Percentiles rank a stretch among this genome's conserved stretches.
phyloP scores from a whole-genome alignment of 1,284 basidiomycete species.

The Microbotryum intermedium region DNA sequence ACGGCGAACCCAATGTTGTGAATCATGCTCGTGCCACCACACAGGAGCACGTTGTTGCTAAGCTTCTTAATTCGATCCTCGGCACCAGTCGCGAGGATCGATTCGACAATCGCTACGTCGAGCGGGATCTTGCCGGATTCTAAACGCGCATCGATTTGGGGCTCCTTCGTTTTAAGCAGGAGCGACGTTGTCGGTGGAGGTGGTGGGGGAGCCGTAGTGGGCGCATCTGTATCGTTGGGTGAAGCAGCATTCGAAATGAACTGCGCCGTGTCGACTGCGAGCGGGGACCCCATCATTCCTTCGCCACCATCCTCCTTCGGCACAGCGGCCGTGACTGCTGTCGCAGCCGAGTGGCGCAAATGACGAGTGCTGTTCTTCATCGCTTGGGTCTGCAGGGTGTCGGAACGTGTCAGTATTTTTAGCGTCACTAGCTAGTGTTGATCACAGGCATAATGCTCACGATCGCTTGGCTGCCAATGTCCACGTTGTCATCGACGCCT shows the following conservation, averaged over 20 bases:
- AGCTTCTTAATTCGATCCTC: constrained; percentile 84
- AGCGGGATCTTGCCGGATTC: constrained; percentile 87
- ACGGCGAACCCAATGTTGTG: constrained; percentile 72
- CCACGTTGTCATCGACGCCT: constrained; percentile 39
- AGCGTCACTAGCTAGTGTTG: background rate
- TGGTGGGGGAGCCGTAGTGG: constrained; percentile 20
- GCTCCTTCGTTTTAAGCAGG: background rate
- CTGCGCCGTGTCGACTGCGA: too few relatives aligned
- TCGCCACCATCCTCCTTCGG: too few relatives aligned
- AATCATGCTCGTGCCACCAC: constrained; percentile 68
- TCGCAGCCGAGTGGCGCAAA: constrained; percentile 7
- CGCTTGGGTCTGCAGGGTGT: constrained; percentile 16
- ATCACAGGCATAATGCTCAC: constrained; percentile 29
- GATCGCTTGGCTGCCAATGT: constrained; percentile 40
- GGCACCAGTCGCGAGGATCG: constrained; percentile 69
- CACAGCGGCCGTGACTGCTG: background rate
- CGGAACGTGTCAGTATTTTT: constrained; percentile 2
- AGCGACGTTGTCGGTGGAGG: background rate
- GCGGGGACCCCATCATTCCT: too few relatives aligned
- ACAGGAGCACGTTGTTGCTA: constrained; percentile 75
- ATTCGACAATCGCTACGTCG: constrained; percentile 89
- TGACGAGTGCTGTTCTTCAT: constrained; percentile 29
- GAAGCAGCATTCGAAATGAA: background rate
- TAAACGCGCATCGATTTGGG: constrained; percentile 59
- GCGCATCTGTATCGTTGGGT: background rate